Conservation (phyloP, 495 filamentous ascomycete genomes). For the Aspergillus taichungensis region DNA sequence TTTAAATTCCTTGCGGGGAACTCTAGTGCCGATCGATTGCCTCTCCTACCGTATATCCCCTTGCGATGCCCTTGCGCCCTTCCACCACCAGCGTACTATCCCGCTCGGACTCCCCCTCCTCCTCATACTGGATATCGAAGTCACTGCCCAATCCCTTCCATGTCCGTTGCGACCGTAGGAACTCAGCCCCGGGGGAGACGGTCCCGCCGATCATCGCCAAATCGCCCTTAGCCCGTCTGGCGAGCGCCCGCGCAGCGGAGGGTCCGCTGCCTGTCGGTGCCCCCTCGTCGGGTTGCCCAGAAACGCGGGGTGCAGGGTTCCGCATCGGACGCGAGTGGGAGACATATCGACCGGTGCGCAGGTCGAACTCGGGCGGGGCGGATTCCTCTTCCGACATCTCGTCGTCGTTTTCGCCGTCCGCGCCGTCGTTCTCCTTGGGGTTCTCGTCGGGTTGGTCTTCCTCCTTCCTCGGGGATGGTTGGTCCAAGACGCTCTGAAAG, state of each 20-base stretch:
- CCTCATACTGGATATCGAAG: slow-evolving; percentile 60
- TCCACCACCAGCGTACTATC: slow-evolving; percentile 59
- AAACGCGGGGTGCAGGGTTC: slow-evolving; percentile 24
- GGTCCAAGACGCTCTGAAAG: slow-evolving; percentile 51
- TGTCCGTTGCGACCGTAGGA: slow-evolving; percentile 67
- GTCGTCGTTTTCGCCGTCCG: slow-evolving; percentile 24
- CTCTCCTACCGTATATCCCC: slow-evolving; percentile 75
- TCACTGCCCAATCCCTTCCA: slow-evolving; percentile 93
- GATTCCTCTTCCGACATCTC: slow-evolving; percentile 54
- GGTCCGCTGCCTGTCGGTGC: slow-evolving; percentile 19
- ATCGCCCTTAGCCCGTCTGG: slow-evolving; percentile 56
- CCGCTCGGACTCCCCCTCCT: slow-evolving; percentile 31
- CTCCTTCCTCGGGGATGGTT: slow-evolving; percentile 11
- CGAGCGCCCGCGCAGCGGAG: slow-evolving; percentile 38
- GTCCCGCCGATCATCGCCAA: slow-evolving; percentile 69
- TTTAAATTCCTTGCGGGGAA: neutral
- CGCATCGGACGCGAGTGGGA: slow-evolving; percentile 76
- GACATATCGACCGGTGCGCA: slow-evolving; percentile 79
- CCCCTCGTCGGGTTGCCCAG: slow-evolving; percentile 25
- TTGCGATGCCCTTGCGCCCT: slow-evolving; percentile 81
- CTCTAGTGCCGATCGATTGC: slow-evolving; percentile 30
- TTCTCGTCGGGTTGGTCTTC: slow-evolving; percentile 14
- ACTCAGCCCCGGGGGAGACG: slow-evolving; percentile 86
- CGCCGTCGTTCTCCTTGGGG: slow-evolving; percentile 14
- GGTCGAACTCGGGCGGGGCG: slow-evolving; percentile 82